Conservation (phyloP, 495 filamentous ascomycete species). For the Podospora conica region DNA sequence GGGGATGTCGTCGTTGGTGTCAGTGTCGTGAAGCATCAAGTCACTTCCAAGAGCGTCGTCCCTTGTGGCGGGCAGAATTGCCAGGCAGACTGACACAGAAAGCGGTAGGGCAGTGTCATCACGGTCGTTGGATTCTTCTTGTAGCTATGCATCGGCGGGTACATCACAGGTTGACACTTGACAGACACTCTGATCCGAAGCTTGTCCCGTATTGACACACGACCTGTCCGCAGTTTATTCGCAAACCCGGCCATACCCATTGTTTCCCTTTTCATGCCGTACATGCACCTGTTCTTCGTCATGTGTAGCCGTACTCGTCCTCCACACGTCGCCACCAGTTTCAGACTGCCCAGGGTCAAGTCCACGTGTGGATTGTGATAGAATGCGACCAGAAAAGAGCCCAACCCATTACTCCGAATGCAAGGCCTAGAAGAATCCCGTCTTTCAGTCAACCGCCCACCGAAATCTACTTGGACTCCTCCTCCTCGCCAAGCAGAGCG, state of each 20-base stretch:
- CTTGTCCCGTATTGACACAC: constrained; percentile 6
- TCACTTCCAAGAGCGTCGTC: background rate
- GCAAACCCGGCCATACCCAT: constrained; percentile 39
- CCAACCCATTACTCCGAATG: constrained; percentile 53
- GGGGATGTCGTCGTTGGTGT: background rate
- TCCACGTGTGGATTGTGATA: constrained; percentile 31
- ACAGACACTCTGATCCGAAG: background rate
- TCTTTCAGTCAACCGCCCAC: constrained; percentile 32
- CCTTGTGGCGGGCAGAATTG: no score
- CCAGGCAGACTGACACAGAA: no score
- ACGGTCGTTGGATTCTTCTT: background rate
- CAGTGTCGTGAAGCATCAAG: background rate
- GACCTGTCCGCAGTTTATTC: constrained; percentile 6
- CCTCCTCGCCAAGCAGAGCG: constrained; percentile 70
- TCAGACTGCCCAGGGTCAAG: constrained; percentile 14
- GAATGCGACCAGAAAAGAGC: constrained; percentile 46
- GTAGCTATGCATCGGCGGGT: background rate
- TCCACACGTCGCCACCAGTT: constrained; percentile 21
- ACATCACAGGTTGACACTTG: background rate
- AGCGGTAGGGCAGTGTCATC: background rate
- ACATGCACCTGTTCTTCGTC: constrained; percentile 38
- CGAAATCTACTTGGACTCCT: constrained; percentile 43
- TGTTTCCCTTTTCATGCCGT: constrained; percentile 53
- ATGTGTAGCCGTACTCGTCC: constrained; percentile 16
- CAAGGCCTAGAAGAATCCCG: constrained; percentile 41